Base-by-base conservation (phyloP, 2,329 filamentous ascomycete genomes). In the Claviceps humidiphila region DNA sequence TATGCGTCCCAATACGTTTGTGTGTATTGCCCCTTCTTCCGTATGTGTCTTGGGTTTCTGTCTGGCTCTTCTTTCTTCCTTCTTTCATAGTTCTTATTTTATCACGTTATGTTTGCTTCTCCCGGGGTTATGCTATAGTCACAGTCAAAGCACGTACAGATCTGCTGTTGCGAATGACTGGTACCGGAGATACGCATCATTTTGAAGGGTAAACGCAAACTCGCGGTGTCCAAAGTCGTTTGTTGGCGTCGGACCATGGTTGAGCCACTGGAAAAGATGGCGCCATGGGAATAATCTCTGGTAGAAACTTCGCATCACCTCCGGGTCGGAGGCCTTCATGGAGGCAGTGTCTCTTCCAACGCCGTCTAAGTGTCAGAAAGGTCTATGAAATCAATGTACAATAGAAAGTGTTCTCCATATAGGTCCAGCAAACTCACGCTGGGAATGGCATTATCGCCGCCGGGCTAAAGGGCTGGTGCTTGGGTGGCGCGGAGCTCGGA, bases 231-330 rank as follows among this genome's bases (percentile, higher is more conserved):
- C 82, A 71, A 97, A 97, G 68, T 97, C 90, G 58, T 83, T 84
- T 4, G 85, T 85, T 0, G 93, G 90, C 6, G 82, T 82, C 6
- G 89, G 85, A 51, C 87, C 88, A 69, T 97, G 93, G 65, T 97
- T 98, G 47, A 98, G 80, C 93, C 93, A 98, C 67, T 96, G 90
- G 70, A 96, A 98, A 20, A 97, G 81, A 56, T 88, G 85, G 54
- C 90, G 82, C 76, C 95, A 98, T 4, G 93, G 93, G 61, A 97
- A 97, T 40, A 98, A 76, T 47, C 93, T 87, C 64, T 95, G 87
- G 66, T 98, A 98, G 72, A 96, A 98, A 57, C 85, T 87, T 61
- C 87, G 82, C 82, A 97, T 89, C 11, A 94, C 79, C 63, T 90
- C 87, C 1, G 87, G 82, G 59, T 95, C 88, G 41, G 82, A 86